These are phyloP conservation scores for Mercurialis annua DNA, from an alignment of 345 rosid genomes.

Conservation along the genomic window DNA sequence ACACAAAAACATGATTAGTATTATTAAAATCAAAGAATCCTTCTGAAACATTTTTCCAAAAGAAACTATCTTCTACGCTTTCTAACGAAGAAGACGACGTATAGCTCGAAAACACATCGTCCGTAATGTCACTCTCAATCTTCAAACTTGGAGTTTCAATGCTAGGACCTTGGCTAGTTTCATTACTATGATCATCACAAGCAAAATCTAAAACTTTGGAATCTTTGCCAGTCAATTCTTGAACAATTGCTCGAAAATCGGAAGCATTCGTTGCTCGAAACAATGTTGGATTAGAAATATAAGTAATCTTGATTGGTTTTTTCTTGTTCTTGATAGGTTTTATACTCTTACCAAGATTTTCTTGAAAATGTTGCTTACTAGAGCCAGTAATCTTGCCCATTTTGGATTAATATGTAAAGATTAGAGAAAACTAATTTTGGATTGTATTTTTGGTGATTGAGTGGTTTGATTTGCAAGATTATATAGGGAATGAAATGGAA, in stretches of 20 bases:
- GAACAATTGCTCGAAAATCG: constrained; percentile 49
- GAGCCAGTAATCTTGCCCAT: constrained; percentile 8
- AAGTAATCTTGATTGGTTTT: constrained; percentile 43
- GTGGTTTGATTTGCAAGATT: not conserved
- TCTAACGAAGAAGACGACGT: not conserved
- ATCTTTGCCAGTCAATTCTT: constrained; percentile 45
- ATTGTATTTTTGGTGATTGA: not conserved
- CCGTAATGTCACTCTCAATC: not conserved
- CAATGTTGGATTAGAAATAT: constrained; percentile 47
- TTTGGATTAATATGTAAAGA: not conserved
- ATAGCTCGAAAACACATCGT: not conserved
- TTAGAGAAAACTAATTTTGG: not conserved
- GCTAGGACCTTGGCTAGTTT: not conserved
- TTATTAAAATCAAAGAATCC: no score
- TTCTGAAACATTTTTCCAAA: no score
- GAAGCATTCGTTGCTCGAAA: constrained; percentile 35
- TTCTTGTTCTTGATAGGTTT: constrained; percentile 22
- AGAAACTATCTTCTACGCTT: no score
- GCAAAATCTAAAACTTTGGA: constrained; percentile 19
- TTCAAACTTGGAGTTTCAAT: not conserved
- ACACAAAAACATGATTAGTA: not conserved
- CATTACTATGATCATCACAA: not conserved
- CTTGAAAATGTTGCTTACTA: not conserved
- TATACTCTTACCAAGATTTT: constrained; percentile 1
- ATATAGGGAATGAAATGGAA: not conserved